These are phyloP conservation scores for Haplosporangium gracile DNA, from an alignment of 192 early-diverging fungal species.

Conservation along the genomic window DNA sequence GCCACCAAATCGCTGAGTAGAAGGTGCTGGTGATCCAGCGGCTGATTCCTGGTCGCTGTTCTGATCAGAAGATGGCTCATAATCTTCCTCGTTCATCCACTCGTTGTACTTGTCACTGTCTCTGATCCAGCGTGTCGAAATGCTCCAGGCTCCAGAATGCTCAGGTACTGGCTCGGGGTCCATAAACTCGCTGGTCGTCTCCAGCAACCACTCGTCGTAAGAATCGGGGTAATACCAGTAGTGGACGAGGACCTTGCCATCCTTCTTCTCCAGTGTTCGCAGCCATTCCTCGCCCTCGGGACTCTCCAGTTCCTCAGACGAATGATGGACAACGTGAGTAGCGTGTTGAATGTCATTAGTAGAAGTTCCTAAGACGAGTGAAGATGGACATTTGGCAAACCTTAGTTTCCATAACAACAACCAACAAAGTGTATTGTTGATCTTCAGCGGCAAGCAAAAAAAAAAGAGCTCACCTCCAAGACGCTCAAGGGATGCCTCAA, in stretches of 20 bases:
- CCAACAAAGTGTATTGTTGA: background rate
- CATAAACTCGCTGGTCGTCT: conserved; percentile 69
- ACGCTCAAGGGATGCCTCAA: conserved; percentile 39
- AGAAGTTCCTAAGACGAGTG: conserved; percentile 36
- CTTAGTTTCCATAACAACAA: background rate
- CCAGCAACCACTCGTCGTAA: conserved; percentile 80
- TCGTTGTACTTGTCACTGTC: conserved; percentile 83
- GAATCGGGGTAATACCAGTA: conserved; percentile 90
- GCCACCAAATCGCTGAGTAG: conserved; percentile 50
- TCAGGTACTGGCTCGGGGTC: conserved; percentile 73
- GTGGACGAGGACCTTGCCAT: conserved; percentile 74
- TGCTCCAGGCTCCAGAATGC: conserved; percentile 77
- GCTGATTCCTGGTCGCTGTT: conserved; percentile 42
- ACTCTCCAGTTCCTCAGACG: conserved; percentile 57
- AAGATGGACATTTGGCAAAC: background rate
- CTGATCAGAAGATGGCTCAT: conserved; percentile 70
- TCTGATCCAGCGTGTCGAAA: conserved; percentile 78
- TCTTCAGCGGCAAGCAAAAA: background rate
- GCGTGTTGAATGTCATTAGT: conserved; percentile 35
- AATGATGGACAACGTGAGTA: conserved; percentile 66
- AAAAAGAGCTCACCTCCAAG: conserved; percentile 58
- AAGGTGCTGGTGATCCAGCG: conserved; percentile 42
- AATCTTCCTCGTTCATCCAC: conserved; percentile 92
- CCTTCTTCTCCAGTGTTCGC: conserved; percentile 71
- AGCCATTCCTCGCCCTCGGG: conserved; percentile 69